Conservation (phyloP, 495 filamentous ascomycete genomes). For the Penicillium cinerascens region DNA sequence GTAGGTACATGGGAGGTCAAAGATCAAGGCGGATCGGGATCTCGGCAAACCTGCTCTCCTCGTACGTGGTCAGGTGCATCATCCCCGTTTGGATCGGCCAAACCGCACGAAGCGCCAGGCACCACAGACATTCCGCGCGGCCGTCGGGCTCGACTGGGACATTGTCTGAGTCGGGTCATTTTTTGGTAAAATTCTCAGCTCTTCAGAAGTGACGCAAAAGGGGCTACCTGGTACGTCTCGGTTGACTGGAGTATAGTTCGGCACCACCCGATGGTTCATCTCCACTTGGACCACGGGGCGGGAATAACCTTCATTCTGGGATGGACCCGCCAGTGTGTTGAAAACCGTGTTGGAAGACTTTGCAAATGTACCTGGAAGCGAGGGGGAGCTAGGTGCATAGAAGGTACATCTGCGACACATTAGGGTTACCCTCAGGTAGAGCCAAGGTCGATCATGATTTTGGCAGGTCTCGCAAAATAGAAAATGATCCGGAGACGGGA, state of each 20-base stretch:
- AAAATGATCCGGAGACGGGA: neutral
- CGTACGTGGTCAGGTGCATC: constrained; percentile 14
- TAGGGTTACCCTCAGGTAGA: neutral
- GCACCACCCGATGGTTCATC: constrained; percentile 17
- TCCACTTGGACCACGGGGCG: constrained; percentile 12
- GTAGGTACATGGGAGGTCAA: constrained; percentile 4
- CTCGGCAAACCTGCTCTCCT: constrained; percentile 16
- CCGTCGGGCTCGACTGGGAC: neutral
- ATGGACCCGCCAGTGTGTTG: neutral
- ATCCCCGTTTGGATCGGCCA: neutral
- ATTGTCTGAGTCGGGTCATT: neutral
- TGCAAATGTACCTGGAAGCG: neutral
- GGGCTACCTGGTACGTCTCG: neutral
- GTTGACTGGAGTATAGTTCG: constrained; percentile 8
- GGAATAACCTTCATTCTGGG: constrained; percentile 16
- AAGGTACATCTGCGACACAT: constrained; percentile 1
- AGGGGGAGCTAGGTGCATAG: neutral
- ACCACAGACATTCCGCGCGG: neutral
- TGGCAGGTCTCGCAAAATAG: neutral
- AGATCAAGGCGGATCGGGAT: constrained; percentile 5
- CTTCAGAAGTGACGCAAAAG: too few species aligned
- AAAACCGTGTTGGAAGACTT: neutral
- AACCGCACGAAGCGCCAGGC: constrained; percentile 11
- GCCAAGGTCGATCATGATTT: neutral
- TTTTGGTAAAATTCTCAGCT: too few species aligned